Base-by-base conservation (phyloP, 78 protist species). In the Paratrimastix pyriformis region DNA sequence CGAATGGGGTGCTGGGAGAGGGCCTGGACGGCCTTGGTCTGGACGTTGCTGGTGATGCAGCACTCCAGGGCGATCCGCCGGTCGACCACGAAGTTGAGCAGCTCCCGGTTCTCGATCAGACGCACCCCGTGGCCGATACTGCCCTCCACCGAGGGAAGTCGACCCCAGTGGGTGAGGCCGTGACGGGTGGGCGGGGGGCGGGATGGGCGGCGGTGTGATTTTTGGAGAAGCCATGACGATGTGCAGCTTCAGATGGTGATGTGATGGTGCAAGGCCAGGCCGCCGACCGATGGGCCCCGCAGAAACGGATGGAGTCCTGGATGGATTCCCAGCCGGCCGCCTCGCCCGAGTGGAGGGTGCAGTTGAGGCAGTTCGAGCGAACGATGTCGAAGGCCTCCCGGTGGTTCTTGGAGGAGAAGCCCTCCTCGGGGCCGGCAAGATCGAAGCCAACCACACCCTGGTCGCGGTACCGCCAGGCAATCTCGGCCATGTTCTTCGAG, bases 81-180 rank as follows among this genome's bases (percentile, higher is more conserved):
- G 9, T 77, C 60, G 11, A 82, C 57, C 1, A 79, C 78, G 40
- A 26, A 50, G 3, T 1, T 8, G 9, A 69, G 29, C 8, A 83
- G 39, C 7, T 5, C 68, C 5, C 44, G 72, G 55, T 82, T 68
- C 52, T 58, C 88, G 33, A 39, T 71, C 69, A 66, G 58, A 30
- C 30, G 77, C 58, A 80, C 76, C 33, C 93, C 93, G 72, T 89
- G 93, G 0, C 93, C 93, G 59, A 89, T 84, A 32, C 92, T 74
- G n/a, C n/a, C n/a, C n/a, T n/a, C 26, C 2, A 9, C 48, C 68
- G 40, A 5, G 43, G 44, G 6, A 37, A 29, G n/a, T 74, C 62
- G 39, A 39, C 33, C n/a, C n/a, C n/a, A n/a, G n/a, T n/a, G n/a
- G n/a, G n/a, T n/a, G n/a, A n/a, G n/a, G n/a, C n/a, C n/a, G n/a